Evolutionary conservation across 228 moss, liverwort and hornwort species (phyloP).

Genomic region (Sphagnum magellanicum): DNA sequence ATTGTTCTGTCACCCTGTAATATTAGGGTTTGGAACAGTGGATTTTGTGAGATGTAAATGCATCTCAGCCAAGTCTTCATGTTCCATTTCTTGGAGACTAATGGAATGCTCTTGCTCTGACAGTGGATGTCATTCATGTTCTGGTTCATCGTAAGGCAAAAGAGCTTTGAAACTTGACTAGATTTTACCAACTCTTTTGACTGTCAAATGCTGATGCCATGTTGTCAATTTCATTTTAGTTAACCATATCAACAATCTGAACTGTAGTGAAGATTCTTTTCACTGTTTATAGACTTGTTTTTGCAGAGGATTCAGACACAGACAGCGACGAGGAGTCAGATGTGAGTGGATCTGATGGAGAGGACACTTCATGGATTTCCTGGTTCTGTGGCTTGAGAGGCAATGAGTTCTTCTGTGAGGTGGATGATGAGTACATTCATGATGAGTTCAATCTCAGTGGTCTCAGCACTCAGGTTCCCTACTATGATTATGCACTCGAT

Average conservation of each 20-base stretch:
- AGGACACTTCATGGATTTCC: constrained; percentile 94
- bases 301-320: constrained; percentile 85
- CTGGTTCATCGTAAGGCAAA: too few relatives aligned
- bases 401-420: constrained; percentile 98
- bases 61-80: too few relatives aligned
- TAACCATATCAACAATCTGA: too few relatives aligned
- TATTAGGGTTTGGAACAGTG: neutral
- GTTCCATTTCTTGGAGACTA: neutral
- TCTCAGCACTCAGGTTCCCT: constrained; percentile 88
- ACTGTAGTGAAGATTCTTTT: neutral
- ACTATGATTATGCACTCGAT: constrained; percentile 95
- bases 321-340: constrained; percentile 92
- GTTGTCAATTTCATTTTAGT: neutral
- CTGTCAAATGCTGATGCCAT: neutral
- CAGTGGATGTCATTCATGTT: too few relatives aligned
- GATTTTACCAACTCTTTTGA: neutral
- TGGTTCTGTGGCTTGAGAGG: constrained; percentile 99
- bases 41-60: too few relatives aligned
- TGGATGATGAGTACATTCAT: constrained; percentile 96
- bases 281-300: neutral
- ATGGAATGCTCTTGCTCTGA: neutral
- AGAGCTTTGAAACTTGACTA: too few relatives aligned
- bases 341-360: constrained; percentile 95
- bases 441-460: constrained; percentile 99
- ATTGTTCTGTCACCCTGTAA: too few relatives aligned